phyloP scores from a whole-genome alignment of 2,329 filamentous ascomycete genomes.

The Alternaria ventricosa region DNA sequence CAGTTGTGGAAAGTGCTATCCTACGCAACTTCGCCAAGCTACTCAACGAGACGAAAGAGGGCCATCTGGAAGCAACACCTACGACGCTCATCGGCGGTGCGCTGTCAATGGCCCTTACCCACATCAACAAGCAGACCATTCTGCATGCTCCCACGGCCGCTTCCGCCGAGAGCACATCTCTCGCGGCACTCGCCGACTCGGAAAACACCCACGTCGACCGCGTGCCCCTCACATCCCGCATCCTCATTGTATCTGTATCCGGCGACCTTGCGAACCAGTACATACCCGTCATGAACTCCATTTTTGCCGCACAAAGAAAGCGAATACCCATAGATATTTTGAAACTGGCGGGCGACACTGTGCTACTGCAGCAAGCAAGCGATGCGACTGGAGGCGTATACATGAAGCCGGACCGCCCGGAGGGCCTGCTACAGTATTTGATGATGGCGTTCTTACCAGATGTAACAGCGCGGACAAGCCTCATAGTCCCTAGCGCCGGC shows the following conservation, averaged over 20 bases:
- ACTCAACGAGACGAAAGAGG: slow-evolving; percentile 68
- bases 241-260: slow-evolving; percentile 88
- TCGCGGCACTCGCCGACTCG: slow-evolving; percentile 54
- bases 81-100: slow-evolving; percentile 92
- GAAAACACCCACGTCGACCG: slow-evolving; percentile 45
- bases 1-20: slow-evolving; percentile 82
- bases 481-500: slow-evolving; percentile 81
- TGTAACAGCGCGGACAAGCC: slow-evolving; percentile 64
- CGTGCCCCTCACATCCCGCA: slow-evolving; percentile 73
- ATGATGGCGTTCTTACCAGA: slow-evolving; percentile 94
- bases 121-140: slow-evolving; percentile 84
- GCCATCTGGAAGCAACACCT: slow-evolving; percentile 69
- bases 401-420: slow-evolving; percentile 59
- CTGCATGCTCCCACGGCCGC: slow-evolving; percentile 46
- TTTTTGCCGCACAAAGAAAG: slow-evolving; percentile 90
- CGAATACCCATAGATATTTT: slow-evolving; percentile 92
- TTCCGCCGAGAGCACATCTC: slow-evolving; percentile 52
- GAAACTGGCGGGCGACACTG: slow-evolving; percentile 82
- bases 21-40: slow-evolving; percentile 76
- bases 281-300: slow-evolving; percentile 97
- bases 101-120: slow-evolving; percentile 83
- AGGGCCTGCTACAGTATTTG: slow-evolving; percentile 84
- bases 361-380: slow-evolving; percentile 91
- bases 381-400: slow-evolving; percentile 76
- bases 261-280: slow-evolving; percentile 88